phyloP scores from a whole-genome alignment of 257 asterid genomes.

The Gardenia jasminoides region DNA sequence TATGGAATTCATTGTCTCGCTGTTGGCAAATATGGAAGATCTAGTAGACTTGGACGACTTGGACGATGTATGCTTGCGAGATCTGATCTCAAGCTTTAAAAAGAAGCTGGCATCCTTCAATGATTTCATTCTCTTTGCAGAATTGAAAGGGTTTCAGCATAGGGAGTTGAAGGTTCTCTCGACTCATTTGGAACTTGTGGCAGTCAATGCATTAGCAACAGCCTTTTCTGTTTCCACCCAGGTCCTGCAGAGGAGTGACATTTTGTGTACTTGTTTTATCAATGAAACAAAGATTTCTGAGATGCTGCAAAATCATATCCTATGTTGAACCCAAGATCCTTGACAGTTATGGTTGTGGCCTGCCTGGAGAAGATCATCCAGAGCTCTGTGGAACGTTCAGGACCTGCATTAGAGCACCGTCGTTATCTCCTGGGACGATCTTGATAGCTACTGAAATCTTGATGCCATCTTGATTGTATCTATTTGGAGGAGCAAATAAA shows the following conservation, averaged over 20 bases:
- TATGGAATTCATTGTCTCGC: neutral
- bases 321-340: neutral
- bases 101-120: neutral
- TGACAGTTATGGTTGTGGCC: too few relatives aligned
- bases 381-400: neutral
- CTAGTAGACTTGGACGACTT: neutral
- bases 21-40: neutral
- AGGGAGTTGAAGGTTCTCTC: neutral
- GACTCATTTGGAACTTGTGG: neutral
- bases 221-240: neutral
- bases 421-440: neutral
- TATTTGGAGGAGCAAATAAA: neutral
- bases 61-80: too few relatives aligned
- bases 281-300: neutral
- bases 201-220: neutral
- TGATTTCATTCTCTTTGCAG: neutral
- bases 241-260: neutral
- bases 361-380: neutral
- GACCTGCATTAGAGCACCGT: neutral
- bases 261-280: too few relatives aligned
- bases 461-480: too few relatives aligned
- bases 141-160: neutral
- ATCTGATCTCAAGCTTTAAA: constrained; percentile 2
- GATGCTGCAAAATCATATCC: neutral
- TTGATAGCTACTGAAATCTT: neutral